Conservation (phyloP, 148 eudicot genomes). For the Camellia sinensis region DNA sequence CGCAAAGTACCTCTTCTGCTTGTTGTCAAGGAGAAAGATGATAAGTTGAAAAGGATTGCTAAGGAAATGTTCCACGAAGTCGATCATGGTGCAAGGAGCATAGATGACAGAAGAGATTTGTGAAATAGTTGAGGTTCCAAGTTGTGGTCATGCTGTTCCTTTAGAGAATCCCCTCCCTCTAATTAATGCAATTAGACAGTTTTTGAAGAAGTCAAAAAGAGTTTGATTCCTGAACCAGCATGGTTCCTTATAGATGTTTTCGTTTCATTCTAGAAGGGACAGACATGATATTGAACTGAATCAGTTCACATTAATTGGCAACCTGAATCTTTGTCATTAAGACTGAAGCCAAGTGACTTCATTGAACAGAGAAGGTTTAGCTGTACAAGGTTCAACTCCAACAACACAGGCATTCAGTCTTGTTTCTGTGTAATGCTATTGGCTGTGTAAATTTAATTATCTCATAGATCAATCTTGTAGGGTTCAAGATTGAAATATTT, state of each 20-base stretch:
- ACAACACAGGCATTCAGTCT: background rate
- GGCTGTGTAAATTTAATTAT: too few relatives aligned
- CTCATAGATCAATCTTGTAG: background rate
- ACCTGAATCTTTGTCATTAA: background rate
- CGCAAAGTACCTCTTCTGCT: conserved; percentile 56
- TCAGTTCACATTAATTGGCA: background rate
- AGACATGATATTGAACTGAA: background rate
- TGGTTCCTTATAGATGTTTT: background rate
- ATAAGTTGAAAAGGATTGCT: conserved; percentile 64
- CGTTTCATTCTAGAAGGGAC: too few relatives aligned
- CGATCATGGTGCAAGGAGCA: conserved; percentile 20
- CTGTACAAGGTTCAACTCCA: background rate
- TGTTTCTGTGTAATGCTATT: background rate
- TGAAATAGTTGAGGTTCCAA: conserved; percentile 50
- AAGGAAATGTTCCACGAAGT: conserved; percentile 39
- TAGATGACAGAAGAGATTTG: conserved; percentile 7
- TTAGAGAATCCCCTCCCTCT: conserved; percentile 80
- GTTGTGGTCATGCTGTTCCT: conserved; percentile 88
- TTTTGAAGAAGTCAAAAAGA: conserved; percentile 31
- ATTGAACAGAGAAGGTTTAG: background rate
- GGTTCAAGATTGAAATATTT: background rate
- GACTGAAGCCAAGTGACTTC: background rate
- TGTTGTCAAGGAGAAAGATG: conserved; percentile 65
- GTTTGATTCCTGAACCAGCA: conserved; percentile 9
- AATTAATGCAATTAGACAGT: conserved; percentile 47